Base-by-base conservation (phyloP, 2,329 filamentous ascomycete genomes). In the Scytalidium lignicola region DNA sequence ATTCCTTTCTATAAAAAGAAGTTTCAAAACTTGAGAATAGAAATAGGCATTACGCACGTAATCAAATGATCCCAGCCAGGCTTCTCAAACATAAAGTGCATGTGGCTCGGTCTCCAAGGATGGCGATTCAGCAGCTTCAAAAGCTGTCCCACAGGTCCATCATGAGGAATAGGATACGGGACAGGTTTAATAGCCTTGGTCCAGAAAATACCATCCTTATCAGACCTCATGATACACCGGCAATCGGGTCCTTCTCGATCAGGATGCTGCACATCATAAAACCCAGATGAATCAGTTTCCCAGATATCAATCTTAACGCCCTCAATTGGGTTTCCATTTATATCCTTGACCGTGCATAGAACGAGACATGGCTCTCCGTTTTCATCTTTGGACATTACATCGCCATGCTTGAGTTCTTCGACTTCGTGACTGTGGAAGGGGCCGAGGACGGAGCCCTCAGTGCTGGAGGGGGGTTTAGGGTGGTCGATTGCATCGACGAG, bases 81-180 rank as follows among this genome's bases (percentile, higher is more conserved):
- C 72, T 89, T 90, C 63, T 85, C 81, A 69, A 95, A 90, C 87
- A 95, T 93, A 61, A 93, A 93, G 67, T 93, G 88, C 74, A 92
- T 79, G 66, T 93, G 88, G 18, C 83, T 80, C 1, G 88, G 89
- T 46, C 89, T 71, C 71, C 82, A 91, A 49, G 82, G 82, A 69
- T 93, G 89, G n/a, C 89, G 73, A n/a, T 78, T 75, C 59, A 93
- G 64, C 60, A 70, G 66, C 63, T 72, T 70, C 58, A 93, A 68
- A 57, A 93, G 64, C 67, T 82, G 80, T 0, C 88, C 90, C 1
- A 95, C 89, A 0, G 90, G 90, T 8, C 88, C 88, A 67, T 95
- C 89, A 59, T 88, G 76, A 1, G 89, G 88, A 60, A 95, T 93
- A 0, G 88, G 85, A 67, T 95, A 96, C 47, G 85, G 83, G 50